Evolutionary conservation across 1,284 basidiomycete species (phyloP), one percentile per base, ranked within the genome.

Genomic region (Lignosus rhinocerotis): DNA sequence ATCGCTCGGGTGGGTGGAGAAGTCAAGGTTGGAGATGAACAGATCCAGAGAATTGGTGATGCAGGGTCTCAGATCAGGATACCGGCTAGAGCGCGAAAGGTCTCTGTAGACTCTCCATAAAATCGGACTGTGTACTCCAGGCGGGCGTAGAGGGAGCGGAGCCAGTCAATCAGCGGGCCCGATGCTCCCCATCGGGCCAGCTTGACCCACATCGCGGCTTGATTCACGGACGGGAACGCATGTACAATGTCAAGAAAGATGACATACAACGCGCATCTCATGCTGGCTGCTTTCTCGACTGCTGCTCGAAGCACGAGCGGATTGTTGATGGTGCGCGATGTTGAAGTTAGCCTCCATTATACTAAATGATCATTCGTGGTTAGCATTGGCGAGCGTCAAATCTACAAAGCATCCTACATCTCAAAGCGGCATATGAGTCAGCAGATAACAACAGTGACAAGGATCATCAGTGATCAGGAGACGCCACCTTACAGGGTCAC

Each of bases 171-270:
- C 5, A 73, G 10, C 0, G 67, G 66, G 0, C 74, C 73, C 0
- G 51, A 16, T 6, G 63, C 61, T 0, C 1, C 73, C 73, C 19
- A 54, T 25, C 1, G 41, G 0, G 17, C 55, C 0, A 75, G 62
- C 47, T 73, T 73, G 9, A 62, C 25, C 75, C 75, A 75, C 2
- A 76, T 66, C 0, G 70, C 66, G 0, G 62, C 42, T 12, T 66
- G 66, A 45, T 75, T 64, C 2, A 71, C 70, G 0, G 72, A 73
- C 0, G 74, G 74, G 60, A 75, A 75, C 4, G 71, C 73, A n/a
- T n/a, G n/a, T n/a, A n/a, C n/a, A n/a, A n/a, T n/a, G n/a, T n/a
- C n/a, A n/a, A n/a, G n/a, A n/a, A 57, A 73, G 0, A 63, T 69
- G 0, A 70, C 67, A 56, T 67, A 73, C 4, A 73, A 61, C 0